phyloP scores from a whole-genome alignment of 106 monocot genomes.

The Chionographis japonica region DNA sequence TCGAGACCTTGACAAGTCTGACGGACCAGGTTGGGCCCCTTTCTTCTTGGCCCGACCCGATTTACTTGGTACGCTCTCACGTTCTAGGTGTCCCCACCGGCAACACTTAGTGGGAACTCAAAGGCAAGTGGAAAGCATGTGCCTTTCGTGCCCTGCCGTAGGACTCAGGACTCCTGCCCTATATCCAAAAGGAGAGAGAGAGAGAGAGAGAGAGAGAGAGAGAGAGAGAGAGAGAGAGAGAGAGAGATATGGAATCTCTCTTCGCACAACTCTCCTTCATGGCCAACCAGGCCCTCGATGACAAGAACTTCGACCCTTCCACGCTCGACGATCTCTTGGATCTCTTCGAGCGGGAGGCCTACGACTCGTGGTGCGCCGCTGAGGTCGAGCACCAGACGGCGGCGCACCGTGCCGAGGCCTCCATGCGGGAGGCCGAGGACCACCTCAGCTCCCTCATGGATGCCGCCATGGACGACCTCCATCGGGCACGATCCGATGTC shows the following conservation, averaged over 20 bases:
- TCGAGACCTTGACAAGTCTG: no score
- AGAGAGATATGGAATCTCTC: conserved; percentile 31
- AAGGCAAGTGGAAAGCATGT: no score
- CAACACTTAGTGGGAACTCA: no score
- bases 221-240: neutral
- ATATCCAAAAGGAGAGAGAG: no score
- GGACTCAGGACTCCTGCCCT: no score
- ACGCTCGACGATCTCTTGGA: conserved; percentile 27
- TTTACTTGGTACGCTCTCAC: no score
- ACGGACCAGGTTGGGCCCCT: no score
- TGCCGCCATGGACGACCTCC: conserved; percentile 22
- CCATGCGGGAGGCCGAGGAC: conserved; percentile 33
- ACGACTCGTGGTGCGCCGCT: conserved; percentile 14
- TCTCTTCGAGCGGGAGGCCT: conserved; percentile 43
- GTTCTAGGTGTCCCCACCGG: no score
- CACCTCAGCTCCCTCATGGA: conserved; percentile 33
- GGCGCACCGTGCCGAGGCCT: conserved; percentile 6
- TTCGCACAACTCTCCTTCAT: conserved; percentile 34
- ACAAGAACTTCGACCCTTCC: conserved; percentile 29
- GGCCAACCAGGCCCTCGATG: conserved; percentile 25
- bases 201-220: no score
- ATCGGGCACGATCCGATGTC: neutral
- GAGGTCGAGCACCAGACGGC: conserved; percentile 14
- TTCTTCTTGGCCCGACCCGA: no score
- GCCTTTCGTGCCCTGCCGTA: no score